Percentiles rank a stretch among this genome's conserved stretches.
Evolutionary conservation across 2,329 filamentous ascomycete genomes (phyloP).

Genomic region (Ceratocystiopsis minuta): DNA sequence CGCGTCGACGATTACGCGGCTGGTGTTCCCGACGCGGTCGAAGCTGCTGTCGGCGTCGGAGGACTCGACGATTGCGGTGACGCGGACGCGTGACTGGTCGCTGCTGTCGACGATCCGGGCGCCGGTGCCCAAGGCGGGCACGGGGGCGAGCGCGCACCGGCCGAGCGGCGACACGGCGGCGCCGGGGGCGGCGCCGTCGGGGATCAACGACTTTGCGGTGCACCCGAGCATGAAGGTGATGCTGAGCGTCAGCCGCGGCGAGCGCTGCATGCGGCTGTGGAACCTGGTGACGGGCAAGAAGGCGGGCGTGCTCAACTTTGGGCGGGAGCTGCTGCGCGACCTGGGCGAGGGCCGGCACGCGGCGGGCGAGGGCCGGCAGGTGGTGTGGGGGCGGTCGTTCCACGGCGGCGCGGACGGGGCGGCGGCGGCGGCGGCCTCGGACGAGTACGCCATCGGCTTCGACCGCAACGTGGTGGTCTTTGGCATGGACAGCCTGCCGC

Average conservation of each 20-base stretch:
- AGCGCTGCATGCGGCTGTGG: slow-evolving; percentile 86
- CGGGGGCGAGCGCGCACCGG: slow-evolving; percentile 19
- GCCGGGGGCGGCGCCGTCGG: slow-evolving; percentile 62
- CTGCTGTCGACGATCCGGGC: slow-evolving; percentile 76
- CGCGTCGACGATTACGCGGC: slow-evolving; percentile 57
- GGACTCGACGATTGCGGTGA: slow-evolving; percentile 81
- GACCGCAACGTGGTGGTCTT: slow-evolving; percentile 74
- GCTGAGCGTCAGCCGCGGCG: slow-evolving; percentile 78
- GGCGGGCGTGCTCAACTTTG: slow-evolving; percentile 79
- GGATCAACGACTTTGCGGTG: slow-evolving; percentile 86
- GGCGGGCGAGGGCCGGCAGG: slow-evolving; percentile 63
- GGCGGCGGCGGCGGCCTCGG: slow-evolving; percentile 32
- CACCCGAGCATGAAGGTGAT: slow-evolving; percentile 95
- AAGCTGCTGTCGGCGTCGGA: slow-evolving; percentile 81
- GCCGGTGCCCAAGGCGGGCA: slow-evolving; percentile 57
- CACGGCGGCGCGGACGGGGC: slow-evolving; percentile 14
- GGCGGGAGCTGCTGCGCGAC: slow-evolving; percentile 49
- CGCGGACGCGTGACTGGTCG: slow-evolving; percentile 75
- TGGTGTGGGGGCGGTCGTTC: slow-evolving; percentile 42
- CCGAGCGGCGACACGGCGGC: slow-evolving; percentile 83
- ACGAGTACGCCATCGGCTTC: slow-evolving; percentile 80
- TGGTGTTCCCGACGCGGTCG: slow-evolving; percentile 67
- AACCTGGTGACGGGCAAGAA: slow-evolving; percentile 94
- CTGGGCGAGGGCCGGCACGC: slow-evolving; percentile 50
- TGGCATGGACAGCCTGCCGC: slow-evolving; percentile 71